Evolutionary conservation across 441 rosid species (phyloP).

Genomic region (Populus hybrid): DNA sequence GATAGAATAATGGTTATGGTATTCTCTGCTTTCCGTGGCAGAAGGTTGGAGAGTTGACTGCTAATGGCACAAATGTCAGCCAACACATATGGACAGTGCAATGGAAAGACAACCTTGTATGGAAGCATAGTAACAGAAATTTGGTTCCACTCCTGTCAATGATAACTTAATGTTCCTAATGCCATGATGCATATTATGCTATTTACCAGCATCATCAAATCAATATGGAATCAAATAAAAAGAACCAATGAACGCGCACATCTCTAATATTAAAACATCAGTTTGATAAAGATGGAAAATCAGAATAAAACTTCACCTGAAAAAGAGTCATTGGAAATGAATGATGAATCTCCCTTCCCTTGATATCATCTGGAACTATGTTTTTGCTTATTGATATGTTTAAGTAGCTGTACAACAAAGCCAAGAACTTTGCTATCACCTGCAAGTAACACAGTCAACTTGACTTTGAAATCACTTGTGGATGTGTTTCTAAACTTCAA

Average conservation of each 20-base stretch:
- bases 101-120: background rate
- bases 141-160: background rate
- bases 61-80: background rate
- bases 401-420: conserved; percentile 75
- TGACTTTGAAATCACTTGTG: background rate
- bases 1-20: background rate
- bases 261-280: background rate
- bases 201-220: background rate
- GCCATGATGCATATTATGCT: background rate
- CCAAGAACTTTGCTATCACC: conserved; percentile 92
- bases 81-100: background rate
- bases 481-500: background rate
- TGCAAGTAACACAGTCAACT: conserved; percentile 18
- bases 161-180: background rate
- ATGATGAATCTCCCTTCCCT: conserved; percentile 89
- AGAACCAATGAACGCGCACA: background rate
- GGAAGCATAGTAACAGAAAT: background rate
- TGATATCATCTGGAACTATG: conserved; percentile 77
- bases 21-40: background rate
- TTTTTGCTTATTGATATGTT: conserved; percentile 79
- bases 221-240: background rate
- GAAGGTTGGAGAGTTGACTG: background rate
- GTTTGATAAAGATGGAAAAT: too few species aligned
- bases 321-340: conserved; percentile 91
- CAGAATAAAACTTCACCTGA: too few species aligned